Conservation (phyloP, 2,329 filamentous ascomycete species). For the Metarhizium anisopliae region DNA sequence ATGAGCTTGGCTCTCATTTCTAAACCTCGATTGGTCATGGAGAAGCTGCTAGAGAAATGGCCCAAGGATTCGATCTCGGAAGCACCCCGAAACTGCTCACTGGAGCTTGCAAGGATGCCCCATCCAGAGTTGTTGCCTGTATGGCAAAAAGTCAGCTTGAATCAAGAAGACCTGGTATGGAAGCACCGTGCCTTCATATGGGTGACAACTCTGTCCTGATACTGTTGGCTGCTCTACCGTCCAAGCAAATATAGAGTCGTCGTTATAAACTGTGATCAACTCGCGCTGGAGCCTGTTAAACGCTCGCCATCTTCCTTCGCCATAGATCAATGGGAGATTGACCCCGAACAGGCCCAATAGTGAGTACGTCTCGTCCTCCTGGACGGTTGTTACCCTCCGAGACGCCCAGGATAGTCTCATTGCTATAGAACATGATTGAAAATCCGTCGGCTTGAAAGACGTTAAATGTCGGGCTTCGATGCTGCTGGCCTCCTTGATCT, state of each 20-base stretch:
- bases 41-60: no score
- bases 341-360: slow-evolving; percentile 20
- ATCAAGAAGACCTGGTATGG: no score
- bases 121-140: no score
- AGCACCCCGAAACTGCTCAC: no score
- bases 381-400: slow-evolving; percentile 11
- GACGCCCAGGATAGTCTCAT: slow-evolving; percentile 17
- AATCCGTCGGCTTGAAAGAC: not conserved
- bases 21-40: no score
- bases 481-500: not conserved
- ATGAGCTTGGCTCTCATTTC: no score
- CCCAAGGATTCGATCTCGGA: no score
- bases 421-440: not conserved
- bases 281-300: slow-evolving; percentile 18
- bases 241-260: slow-evolving; percentile 12
- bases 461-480: not conserved
- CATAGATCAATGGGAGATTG: slow-evolving; percentile 19
- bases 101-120: no score
- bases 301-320: slow-evolving; percentile 14
- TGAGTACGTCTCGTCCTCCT: slow-evolving; percentile 18
- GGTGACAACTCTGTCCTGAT: no score
- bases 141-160: no score
- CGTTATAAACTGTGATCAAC: slow-evolving; percentile 9
- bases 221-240: no score
- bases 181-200: no score